Percentiles rank a stretch among this genome's conserved stretches.
Conservation (phyloP, 2,329 filamentous ascomycete genomes). For the Cladosporium velox region DNA sequence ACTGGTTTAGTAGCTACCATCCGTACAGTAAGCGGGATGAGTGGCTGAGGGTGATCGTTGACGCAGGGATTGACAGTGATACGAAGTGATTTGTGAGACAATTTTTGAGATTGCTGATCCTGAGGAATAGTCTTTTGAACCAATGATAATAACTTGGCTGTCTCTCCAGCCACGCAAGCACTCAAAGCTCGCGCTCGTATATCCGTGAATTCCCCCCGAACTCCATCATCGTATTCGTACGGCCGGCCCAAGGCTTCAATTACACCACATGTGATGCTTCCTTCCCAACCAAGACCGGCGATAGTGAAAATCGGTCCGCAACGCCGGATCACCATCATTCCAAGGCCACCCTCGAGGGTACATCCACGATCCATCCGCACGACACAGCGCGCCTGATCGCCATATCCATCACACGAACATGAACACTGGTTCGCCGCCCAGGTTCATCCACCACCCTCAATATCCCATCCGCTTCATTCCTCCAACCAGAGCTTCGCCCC, state of each 20-base stretch:
- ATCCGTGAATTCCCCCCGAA: not conserved
- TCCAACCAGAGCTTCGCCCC: constrained; percentile 19
- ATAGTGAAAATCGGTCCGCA: not conserved
- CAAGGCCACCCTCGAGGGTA: not conserved
- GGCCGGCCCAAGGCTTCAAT: not conserved
- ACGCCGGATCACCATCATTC: not conserved
- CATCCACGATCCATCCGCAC: not conserved
- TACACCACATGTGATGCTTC: not conserved
- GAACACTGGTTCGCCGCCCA: not conserved
- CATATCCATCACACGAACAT: not conserved
- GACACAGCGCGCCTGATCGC: not conserved
- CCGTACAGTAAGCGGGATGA: constrained; percentile 5
- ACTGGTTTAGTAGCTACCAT: constrained; percentile 31
- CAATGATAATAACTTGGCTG: not conserved
- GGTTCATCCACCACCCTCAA: constrained; percentile 7
- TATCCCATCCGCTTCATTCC: constrained; percentile 20
- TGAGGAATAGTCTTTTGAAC: not conserved
- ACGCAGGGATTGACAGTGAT: not conserved
- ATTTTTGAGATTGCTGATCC: not conserved
- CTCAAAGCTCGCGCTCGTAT: not conserved
- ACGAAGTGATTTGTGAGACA: not conserved
- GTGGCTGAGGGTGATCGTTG: constrained; percentile 13
- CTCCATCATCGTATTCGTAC: not conserved
- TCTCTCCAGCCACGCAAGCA: not conserved
- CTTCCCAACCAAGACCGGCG: not conserved